A percentile compares a stretch with the other conserved stretches of the same genome.
These are phyloP conservation scores for Phanerodontia chrysosporium DNA, from an alignment of 768 basidiomycete species.

Conservation along the genomic window DNA sequence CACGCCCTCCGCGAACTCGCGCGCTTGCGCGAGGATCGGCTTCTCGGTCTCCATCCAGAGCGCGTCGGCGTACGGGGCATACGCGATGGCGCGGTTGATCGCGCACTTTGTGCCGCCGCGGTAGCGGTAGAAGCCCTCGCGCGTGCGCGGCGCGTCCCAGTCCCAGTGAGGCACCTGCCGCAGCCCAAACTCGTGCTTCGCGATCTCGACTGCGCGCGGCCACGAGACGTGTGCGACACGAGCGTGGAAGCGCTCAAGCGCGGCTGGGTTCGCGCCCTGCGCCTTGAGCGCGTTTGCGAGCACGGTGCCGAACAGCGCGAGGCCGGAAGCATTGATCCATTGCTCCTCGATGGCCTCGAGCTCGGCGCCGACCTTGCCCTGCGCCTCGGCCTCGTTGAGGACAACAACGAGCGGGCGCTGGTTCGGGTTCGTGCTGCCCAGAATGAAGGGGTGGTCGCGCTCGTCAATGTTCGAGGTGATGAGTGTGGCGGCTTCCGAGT, in stretches of 20 bases:
- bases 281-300: constrained; percentile 64
- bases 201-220: constrained; percentile 65
- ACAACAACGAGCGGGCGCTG: constrained; percentile 68
- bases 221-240: constrained; percentile 68
- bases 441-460: constrained; percentile 96
- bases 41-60: constrained; percentile 98
- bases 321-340: constrained; percentile 76
- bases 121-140: constrained; percentile 96
- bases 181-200: constrained; percentile 75
- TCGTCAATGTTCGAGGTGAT: constrained; percentile 95
- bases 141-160: constrained; percentile 91
- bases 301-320: constrained; percentile 72
- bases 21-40: constrained; percentile 88
- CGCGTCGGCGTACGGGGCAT: constrained; percentile 89
- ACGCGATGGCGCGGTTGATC: constrained; percentile 86
- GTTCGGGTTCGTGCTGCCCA: constrained; percentile 79
- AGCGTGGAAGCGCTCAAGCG: constrained; percentile 57
- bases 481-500: constrained; percentile 96
- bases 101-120: constrained; percentile 96
- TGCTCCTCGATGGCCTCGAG: constrained; percentile 87
- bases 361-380: constrained; percentile 73
- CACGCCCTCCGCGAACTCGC: constrained; percentile 88
- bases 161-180: constrained; percentile 80
- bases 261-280: constrained; percentile 46
- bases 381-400: constrained; percentile 81